Conservation (phyloP, 148 eudicot species). For the Silene uniflora region DNA sequence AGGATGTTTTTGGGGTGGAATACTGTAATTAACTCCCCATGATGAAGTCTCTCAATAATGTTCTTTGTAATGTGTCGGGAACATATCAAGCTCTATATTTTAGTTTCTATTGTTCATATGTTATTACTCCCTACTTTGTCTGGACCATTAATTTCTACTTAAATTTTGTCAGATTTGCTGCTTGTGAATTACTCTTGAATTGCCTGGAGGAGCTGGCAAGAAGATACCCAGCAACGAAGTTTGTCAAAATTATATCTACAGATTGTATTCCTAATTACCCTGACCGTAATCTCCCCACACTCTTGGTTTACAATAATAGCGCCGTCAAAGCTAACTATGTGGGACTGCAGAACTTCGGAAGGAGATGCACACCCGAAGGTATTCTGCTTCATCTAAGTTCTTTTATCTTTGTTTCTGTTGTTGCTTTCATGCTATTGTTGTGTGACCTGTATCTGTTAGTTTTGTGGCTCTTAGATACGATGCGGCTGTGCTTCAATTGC, state of each 20-base stretch:
- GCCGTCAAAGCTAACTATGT: conserved; percentile 89
- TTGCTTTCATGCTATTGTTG: background rate
- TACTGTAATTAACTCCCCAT: too few relatives aligned
- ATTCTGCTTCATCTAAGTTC: conserved; percentile 12
- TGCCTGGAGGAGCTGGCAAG: conserved; percentile 72
- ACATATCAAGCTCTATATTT: background rate
- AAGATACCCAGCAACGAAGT: conserved; percentile 80
- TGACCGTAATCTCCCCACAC: conserved; percentile 86
- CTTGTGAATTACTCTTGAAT: conserved; percentile 60
- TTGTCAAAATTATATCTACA: conserved; percentile 91
- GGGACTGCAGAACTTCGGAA: conserved; percentile 72
- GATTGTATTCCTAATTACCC: conserved; percentile 98
- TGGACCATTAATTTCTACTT: background rate
- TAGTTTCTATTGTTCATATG: background rate
- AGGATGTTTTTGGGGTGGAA: too few relatives aligned
- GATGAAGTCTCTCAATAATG: too few relatives aligned
- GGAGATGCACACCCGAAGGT: conserved; percentile 97
- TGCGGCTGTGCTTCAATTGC: too few relatives aligned
- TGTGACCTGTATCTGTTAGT: background rate
- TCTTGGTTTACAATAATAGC: conserved; percentile 83
- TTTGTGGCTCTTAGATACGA: background rate
- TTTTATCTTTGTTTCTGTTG: background rate
- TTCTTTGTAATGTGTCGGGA: too few relatives aligned
- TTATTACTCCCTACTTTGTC: background rate
- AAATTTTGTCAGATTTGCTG: conserved; percentile 45